phyloP scores from a whole-genome alignment of 139 green algal genomes.

The Pseudopediastrum boryanum region DNA sequence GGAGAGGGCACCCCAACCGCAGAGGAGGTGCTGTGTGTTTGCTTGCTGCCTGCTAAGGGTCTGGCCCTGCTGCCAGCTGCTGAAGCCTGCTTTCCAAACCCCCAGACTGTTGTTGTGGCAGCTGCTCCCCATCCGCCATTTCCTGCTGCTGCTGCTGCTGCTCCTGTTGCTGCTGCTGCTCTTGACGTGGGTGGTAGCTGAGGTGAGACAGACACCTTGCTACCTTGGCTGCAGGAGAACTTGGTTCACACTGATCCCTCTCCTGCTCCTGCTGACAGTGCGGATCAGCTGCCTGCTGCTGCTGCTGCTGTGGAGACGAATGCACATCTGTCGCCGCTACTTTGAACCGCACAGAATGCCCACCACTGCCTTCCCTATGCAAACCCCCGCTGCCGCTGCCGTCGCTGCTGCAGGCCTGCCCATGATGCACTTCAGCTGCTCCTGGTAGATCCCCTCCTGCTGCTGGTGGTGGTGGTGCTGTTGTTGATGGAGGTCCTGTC shows the following conservation, averaged over 20 bases:
- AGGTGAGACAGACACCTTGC: background rate
- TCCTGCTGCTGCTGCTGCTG: background rate
- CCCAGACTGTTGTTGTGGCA: background rate
- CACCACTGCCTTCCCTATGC: background rate
- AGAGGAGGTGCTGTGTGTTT: too few relatives aligned
- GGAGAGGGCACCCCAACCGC: background rate
- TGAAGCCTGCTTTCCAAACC: too few relatives aligned
- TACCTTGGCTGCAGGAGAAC: background rate
- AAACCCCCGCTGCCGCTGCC: background rate
- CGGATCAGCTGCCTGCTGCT: background rate
- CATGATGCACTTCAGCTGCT: slow-evolving; percentile 3
- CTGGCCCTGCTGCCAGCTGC: too few relatives aligned
- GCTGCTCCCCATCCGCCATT: background rate
- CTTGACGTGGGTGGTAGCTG: background rate
- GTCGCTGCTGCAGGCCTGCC: background rate
- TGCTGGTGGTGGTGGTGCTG: slow-evolving; percentile 30
- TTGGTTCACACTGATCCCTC: background rate
- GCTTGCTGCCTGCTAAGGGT: too few relatives aligned
- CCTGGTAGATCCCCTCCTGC: slow-evolving; percentile 11
- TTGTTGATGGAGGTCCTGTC: background rate
- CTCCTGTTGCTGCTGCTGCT: background rate
- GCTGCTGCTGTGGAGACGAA: slow-evolving; percentile 8
- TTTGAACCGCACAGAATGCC: background rate
- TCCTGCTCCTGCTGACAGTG: slow-evolving; percentile 11
- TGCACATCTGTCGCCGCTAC: background rate